A percentile compares a stretch with the other conserved stretches of the same genome.
Conservation (phyloP, 306 rosid species). For the Hippophae rhamnoides region DNA sequence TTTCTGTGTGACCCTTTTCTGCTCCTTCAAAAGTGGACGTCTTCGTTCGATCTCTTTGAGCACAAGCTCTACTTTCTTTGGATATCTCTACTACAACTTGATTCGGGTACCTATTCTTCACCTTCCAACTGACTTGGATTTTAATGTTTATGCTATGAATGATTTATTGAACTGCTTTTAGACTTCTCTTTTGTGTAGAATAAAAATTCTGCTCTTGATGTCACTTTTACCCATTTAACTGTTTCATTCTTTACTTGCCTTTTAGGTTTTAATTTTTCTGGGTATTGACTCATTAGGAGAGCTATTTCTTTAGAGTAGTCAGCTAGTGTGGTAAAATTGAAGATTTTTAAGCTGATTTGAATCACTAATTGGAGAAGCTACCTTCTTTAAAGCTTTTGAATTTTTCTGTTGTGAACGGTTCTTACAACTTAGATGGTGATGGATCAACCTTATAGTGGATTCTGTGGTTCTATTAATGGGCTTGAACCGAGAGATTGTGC, state of each 20-base stretch:
- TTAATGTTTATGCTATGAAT: not conserved
- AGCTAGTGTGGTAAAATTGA: not conserved
- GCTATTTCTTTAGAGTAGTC: no score
- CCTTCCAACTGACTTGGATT: not conserved
- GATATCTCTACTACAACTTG: not conserved
- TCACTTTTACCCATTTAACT: not conserved
- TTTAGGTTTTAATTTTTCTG: not conserved
- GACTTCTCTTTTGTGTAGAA: not conserved
- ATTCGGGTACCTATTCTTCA: slow-evolving; percentile 8
- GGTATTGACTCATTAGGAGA: no score
- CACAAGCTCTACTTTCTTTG: no score
- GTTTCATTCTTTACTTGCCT: not conserved
- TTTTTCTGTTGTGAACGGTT: slow-evolving; percentile 9
- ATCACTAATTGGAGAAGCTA: not conserved
- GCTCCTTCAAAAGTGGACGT: not conserved
- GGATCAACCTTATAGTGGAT: slow-evolving; percentile 18
- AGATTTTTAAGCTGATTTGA: not conserved
- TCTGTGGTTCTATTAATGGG: slow-evolving; percentile 14
- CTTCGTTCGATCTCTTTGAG: not conserved
- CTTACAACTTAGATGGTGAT: slow-evolving; percentile 10
- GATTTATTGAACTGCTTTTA: not conserved
- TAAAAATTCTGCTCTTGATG: not conserved
- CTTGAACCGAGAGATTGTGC: slow-evolving; percentile 6
- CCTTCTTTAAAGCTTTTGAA: slow-evolving; percentile 2
- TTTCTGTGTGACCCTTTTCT: not conserved